These are phyloP conservation scores for Termitomyces titanicus DNA, from an alignment of 768 basidiomycete genomes.

Conservation along the genomic window DNA sequence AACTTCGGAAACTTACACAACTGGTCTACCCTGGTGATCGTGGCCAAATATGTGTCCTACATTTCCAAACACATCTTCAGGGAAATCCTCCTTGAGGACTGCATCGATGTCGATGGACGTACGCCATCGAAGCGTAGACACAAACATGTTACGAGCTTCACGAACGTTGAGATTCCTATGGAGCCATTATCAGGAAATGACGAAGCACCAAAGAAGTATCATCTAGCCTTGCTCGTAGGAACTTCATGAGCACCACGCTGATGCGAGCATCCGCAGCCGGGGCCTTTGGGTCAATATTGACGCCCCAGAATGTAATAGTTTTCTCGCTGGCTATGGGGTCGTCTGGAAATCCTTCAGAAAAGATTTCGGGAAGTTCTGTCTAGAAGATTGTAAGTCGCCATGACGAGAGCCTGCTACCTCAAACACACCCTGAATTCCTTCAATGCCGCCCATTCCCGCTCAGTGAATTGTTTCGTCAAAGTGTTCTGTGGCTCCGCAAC, in stretches of 20 bases:
- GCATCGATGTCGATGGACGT: constrained; percentile 60
- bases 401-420: background rate
- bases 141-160: constrained; percentile 63
- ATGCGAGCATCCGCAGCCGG: constrained; percentile 53
- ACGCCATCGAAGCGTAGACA: constrained; percentile 70
- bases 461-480: constrained; percentile 66
- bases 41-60: constrained; percentile 63
- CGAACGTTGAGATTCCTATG: constrained; percentile 46
- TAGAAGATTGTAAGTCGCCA: constrained; percentile 12
- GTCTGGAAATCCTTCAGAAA: constrained; percentile 60
- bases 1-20: constrained; percentile 48
- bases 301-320: constrained; percentile 67
- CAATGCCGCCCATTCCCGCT: constrained; percentile 69
- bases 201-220: background rate
- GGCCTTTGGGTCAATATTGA: constrained; percentile 55
- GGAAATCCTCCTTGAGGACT: constrained; percentile 57
- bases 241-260: constrained; percentile 80
- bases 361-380: constrained; percentile 46
- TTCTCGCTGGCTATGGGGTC: constrained; percentile 46
- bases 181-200: background rate
- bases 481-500: constrained; percentile 61
- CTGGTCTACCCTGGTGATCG: constrained; percentile 70
- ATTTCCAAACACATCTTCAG: constrained; percentile 57
- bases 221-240: constrained; percentile 69
- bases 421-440: constrained; percentile 59